Base-by-base conservation (phyloP, 1,284 basidiomycete genomes). In the Pterulicium gracile region DNA sequence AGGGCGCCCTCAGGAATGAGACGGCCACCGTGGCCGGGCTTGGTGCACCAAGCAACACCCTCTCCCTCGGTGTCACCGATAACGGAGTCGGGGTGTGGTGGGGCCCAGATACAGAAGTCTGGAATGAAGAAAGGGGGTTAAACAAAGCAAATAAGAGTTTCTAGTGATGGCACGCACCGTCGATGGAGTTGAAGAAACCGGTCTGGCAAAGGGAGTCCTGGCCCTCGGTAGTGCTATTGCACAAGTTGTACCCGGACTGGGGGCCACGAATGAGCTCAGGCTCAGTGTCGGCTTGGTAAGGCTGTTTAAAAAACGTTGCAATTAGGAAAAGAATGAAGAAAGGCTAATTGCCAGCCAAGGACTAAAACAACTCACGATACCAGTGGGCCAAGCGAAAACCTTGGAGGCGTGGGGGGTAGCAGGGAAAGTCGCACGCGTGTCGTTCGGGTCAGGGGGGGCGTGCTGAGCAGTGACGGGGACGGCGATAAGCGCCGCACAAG, bases 1-100 rank as follows among this genome's bases (percentile, higher is more conserved):
- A 78, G 59, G 13, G 73, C 64, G 22, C 69, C 75, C 2, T 53
- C 54, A 1, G 79, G 77, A 35, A 82, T 75, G 44, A 80, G 56
- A 47, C 79, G 76, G 1, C 75, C 66, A 1, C 80, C 80, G 23
- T 67, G 67, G 1, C 71, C 71, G 12, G 68, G 57, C 52, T 70
- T 72, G 18, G 73, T 72, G 56, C 81, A 85, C 72, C 73, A 85
- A 0, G 79, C 75, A 4, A 85, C 73, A 55, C 72, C 76, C 48
- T 66, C 60, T 42, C 66, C 72, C 56, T 85, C 81, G 3, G 70
- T 70, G 50, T 81, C 67, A 34, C 73, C 79, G 20, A 85, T 72
- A 2, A 63, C 59, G 1, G 68, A 62, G 56, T 69, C 67, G 7
- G 62, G 67, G 21, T 62, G 57, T 0, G 66, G 57, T 0, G 76